Percentiles rank a stretch among this genome's conserved stretches.
Conservation (phyloP, 208 protist species). For the Trichomonas tenax region DNA sequence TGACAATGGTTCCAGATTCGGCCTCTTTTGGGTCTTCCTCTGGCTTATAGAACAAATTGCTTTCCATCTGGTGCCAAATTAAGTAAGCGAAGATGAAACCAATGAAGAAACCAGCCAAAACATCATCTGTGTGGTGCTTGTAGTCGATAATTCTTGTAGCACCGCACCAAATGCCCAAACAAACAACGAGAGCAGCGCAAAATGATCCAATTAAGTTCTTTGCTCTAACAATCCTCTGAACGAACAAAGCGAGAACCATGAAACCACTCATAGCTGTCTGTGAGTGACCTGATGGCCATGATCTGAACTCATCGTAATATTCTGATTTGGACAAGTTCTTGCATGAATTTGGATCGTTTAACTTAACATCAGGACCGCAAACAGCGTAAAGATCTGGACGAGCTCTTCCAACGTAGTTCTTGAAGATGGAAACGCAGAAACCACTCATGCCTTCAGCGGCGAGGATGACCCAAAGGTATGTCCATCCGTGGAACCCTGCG, state of each 20-base stretch:
- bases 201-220: not conserved
- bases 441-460: not conserved
- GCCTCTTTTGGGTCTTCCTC: not conserved
- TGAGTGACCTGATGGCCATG: not conserved
- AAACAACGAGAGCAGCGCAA: not conserved
- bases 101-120: not conserved
- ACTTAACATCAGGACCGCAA: not conserved
- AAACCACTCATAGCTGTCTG: not conserved
- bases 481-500: not conserved
- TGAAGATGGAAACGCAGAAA: not conserved
- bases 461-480: not conserved
- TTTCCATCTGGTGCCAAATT: not conserved
- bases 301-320: not conserved
- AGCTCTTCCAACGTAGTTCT: not conserved
- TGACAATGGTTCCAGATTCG: too few species aligned
- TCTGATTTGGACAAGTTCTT: not conserved
- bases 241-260: not conserved
- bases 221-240: not conserved
- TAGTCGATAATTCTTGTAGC: not conserved
- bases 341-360: not conserved
- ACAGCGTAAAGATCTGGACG: not conserved
- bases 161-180: not conserved
- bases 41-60: not conserved
- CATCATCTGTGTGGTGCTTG: conserved; percentile 7
- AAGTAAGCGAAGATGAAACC: not conserved